Conservation (phyloP, 1,284 basidiomycete species). For the Stereum hirsutum region DNA sequence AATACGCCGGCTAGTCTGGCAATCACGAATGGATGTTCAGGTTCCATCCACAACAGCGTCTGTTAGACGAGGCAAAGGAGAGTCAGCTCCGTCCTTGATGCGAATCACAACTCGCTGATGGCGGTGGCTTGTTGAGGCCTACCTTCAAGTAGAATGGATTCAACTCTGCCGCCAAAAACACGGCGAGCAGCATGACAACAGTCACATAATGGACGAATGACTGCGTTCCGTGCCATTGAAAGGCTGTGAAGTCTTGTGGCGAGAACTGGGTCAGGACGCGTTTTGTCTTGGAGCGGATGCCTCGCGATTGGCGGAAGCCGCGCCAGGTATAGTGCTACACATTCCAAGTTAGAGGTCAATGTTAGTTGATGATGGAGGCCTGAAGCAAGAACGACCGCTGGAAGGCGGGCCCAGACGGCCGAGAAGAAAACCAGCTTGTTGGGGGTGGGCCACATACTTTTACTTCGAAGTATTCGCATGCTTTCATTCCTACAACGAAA, state of each 20-base stretch:
- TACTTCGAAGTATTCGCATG: conserved; percentile 78
- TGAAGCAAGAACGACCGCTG: no score
- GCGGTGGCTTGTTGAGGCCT: no score
- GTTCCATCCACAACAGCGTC: conserved; percentile 80
- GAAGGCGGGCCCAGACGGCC: conserved; percentile 2
- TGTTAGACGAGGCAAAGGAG: conserved; percentile 21
- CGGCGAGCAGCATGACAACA: conserved; percentile 65
- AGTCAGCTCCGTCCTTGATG: no score
- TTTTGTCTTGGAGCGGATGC: conserved; percentile 66
- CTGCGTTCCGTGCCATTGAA: conserved; percentile 78
- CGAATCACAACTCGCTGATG: conserved; percentile 9
- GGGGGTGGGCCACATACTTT: no score
- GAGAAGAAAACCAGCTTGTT: conserved; percentile 6
- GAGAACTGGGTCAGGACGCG: conserved; percentile 76
- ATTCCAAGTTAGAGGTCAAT: conserved; percentile 1
- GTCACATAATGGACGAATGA: conserved; percentile 67
- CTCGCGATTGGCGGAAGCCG: conserved; percentile 67
- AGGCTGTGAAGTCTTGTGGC: conserved; percentile 79
- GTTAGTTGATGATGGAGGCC: no score
- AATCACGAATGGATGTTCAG: conserved; percentile 76
- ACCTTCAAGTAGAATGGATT: conserved; percentile 82
- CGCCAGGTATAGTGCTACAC: conserved; percentile 74
- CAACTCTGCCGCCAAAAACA: conserved; percentile 77
- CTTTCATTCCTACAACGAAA: conserved; percentile 73
- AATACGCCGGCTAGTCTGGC: conserved; percentile 67